These are phyloP conservation scores for Aspergillus uvarum DNA, from an alignment of 2,329 filamentous ascomycete genomes.

Conservation along the genomic window DNA sequence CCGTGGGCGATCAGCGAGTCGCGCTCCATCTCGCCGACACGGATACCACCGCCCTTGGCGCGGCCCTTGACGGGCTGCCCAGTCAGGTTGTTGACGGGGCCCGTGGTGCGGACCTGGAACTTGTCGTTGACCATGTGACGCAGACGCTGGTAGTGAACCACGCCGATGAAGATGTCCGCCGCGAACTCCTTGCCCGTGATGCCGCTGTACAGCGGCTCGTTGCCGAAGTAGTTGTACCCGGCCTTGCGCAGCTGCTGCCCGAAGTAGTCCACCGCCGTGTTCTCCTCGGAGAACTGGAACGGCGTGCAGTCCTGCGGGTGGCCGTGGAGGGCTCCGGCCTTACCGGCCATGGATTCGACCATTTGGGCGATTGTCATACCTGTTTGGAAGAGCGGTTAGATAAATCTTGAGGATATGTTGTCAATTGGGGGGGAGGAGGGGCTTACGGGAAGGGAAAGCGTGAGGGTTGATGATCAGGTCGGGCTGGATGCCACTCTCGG, in stretches of 20 bases:
- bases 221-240: constrained; percentile 97
- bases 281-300: constrained; percentile 89
- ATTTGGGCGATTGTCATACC: constrained; percentile 99
- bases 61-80: constrained; percentile 96
- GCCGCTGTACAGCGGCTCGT: constrained; percentile 97
- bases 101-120: constrained; percentile 95
- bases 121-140: constrained; percentile 99
- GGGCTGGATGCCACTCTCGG: constrained; percentile 92
- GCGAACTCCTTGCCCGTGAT: constrained; percentile 93
- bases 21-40: constrained; percentile 98
- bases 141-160: constrained; percentile 97
- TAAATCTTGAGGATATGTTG: constrained; percentile 5
- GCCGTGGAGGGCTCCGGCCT: constrained; percentile 89
- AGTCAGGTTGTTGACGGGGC: constrained; percentile 83
- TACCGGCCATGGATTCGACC: constrained; percentile 92
- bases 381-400: constrained; percentile 8
- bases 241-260: constrained; percentile 93
- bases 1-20: constrained; percentile 94
- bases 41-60: constrained; percentile 95
- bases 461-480: constrained; percentile 99
- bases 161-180: constrained; percentile 93
- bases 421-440: background rate
- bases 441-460: constrained; percentile 85
- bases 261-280: constrained; percentile 91
- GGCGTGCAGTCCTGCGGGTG: constrained; percentile 95